A percentile compares a stretch with the other conserved stretches of the same genome.
phyloP scores from a whole-genome alignment of 352 stramenopile species.

The Phytophthora cactorum region DNA sequence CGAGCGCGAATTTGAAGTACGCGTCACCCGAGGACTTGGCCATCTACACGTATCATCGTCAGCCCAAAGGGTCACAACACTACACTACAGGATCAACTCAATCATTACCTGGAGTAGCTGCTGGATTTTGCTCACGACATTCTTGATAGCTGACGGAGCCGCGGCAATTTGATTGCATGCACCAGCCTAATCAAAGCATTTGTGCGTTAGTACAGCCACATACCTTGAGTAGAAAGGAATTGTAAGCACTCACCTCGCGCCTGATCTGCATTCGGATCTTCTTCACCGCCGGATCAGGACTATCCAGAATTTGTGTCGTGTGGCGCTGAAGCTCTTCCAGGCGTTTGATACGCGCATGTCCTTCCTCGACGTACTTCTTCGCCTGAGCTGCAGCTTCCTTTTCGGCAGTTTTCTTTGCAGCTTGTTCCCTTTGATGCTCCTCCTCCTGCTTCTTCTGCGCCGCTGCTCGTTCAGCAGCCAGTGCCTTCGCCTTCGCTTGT shows the following conservation, averaged over 20 bases:
- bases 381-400: constrained; percentile 39
- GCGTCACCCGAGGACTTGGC: constrained; percentile 57
- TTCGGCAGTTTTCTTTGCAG: constrained; percentile 42
- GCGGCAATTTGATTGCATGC: constrained; percentile 86
- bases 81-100: background rate
- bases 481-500: constrained; percentile 40
- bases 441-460: constrained; percentile 40
- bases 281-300: constrained; percentile 58
- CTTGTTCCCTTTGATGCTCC: constrained; percentile 40
- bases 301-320: constrained; percentile 57
- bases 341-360: constrained; percentile 47
- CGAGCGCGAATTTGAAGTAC: constrained; percentile 76
- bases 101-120: constrained; percentile 55
- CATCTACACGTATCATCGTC: constrained; percentile 37
- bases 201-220: background rate
- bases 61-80: background rate
- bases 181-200: constrained; percentile 46
- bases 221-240: background rate
- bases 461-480: constrained; percentile 33
- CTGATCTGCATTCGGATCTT: constrained; percentile 74
- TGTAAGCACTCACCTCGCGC: constrained; percentile 44
- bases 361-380: constrained; percentile 57
- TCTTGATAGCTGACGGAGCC: constrained; percentile 64
- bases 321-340: constrained; percentile 59
- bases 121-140: constrained; percentile 75